Conservation (phyloP, 306 rosid genomes). For the Abrus precatorius region DNA sequence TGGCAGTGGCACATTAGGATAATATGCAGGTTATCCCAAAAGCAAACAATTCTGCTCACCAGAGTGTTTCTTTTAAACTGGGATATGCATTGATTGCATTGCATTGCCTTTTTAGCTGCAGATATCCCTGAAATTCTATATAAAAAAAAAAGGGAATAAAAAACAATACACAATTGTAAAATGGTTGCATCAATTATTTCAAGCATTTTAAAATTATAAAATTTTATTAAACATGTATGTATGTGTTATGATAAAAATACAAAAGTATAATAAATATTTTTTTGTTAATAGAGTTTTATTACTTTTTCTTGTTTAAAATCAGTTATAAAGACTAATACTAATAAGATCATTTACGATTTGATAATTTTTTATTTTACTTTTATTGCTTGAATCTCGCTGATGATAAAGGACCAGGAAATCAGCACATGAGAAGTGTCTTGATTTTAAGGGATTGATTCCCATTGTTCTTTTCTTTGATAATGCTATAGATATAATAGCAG, state of each 20-base stretch:
- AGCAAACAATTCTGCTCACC: neutral
- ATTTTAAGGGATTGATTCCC: neutral
- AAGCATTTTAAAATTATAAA: no score
- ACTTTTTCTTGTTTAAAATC: no score
- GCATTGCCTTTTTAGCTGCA: neutral
- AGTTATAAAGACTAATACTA: no score
- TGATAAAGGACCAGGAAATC: neutral
- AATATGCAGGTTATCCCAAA: neutral
- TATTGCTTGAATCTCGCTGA: neutral
- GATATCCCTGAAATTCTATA: neutral
- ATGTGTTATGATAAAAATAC: no score
- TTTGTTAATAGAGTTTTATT: no score
- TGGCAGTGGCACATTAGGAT: constrained; percentile 1
- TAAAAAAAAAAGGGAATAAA: no score
- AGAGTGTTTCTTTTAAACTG: neutral
- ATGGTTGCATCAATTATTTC: no score
- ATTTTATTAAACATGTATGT: no score
- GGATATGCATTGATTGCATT: constrained; percentile 2
- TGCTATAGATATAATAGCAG: no score
- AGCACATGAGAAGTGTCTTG: neutral
- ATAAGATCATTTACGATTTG: neutral
- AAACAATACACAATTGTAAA: no score
- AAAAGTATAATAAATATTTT: no score
- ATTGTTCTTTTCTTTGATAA: no score
- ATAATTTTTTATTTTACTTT: neutral